Evolutionary conservation across 352 stramenopile genomes (phyloP).

Genomic region (Globisporangium paddicum): DNA sequence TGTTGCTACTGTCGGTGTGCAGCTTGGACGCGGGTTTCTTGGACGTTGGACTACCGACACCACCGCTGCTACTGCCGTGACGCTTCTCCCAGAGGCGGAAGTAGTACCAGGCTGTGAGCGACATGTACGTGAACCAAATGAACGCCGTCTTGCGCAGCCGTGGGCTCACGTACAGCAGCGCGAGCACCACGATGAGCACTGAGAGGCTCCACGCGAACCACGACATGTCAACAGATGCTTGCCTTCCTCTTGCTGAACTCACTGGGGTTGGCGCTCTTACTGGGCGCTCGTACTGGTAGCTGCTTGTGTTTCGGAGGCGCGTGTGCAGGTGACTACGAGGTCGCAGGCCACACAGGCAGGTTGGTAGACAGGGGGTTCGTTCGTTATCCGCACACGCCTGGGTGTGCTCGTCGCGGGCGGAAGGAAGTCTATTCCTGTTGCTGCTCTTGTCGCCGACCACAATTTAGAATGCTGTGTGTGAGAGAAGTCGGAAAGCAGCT

Average conservation of each 20-base stretch:
- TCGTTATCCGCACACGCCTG: too few species aligned
- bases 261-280: background rate
- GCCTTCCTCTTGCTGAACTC: background rate
- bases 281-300: background rate
- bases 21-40: slow-evolving; percentile 15
- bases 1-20: slow-evolving; percentile 1
- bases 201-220: slow-evolving; percentile 27
- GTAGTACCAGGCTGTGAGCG: slow-evolving; percentile 84
- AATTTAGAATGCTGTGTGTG: too few species aligned
- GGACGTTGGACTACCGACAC: slow-evolving; percentile 19
- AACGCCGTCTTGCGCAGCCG: slow-evolving; percentile 57
- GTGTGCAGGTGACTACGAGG: background rate
- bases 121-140: slow-evolving; percentile 70
- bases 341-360: too few species aligned
- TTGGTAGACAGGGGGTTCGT: too few species aligned
- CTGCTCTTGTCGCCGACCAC: too few species aligned
- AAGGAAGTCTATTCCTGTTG: too few species aligned
- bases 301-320: background rate
- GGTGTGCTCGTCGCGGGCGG: too few species aligned
- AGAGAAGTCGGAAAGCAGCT: too few species aligned
- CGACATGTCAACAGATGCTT: background rate
- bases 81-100: slow-evolving; percentile 72
- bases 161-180: slow-evolving; percentile 36
- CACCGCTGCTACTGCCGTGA: background rate
- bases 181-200: slow-evolving; percentile 33